Conservation (phyloP, 2,329 filamentous ascomycete species). For the Drechslerella coelobrocha region DNA sequence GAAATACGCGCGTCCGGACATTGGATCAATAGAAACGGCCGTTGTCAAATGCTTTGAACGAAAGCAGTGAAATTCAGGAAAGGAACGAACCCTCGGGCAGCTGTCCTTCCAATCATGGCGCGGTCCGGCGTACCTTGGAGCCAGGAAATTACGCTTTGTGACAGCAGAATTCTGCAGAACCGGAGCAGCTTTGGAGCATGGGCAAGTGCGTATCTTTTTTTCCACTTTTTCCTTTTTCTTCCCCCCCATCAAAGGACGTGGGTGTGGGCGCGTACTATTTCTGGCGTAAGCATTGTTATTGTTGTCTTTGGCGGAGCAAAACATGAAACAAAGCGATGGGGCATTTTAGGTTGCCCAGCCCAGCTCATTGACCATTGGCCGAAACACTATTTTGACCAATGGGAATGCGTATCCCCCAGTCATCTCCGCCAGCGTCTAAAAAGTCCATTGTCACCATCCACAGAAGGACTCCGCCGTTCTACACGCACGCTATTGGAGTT, state of each 20-base stretch:
- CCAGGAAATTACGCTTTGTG: slow-evolving; percentile 38
- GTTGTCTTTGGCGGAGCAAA: slow-evolving; percentile 25
- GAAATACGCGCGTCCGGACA: slow-evolving; percentile 33
- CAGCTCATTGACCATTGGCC: slow-evolving; percentile 39
- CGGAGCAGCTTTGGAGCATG: slow-evolving; percentile 1
- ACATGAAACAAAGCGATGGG: slow-evolving; percentile 33
- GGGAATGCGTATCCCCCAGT: slow-evolving; percentile 6
- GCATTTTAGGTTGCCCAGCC: slow-evolving; percentile 7
- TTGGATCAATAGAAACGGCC: slow-evolving; percentile 9
- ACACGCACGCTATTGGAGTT: neutral
- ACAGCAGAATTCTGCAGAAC: slow-evolving; percentile 2
- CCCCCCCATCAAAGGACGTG: slow-evolving; percentile 5
- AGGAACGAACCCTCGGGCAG: slow-evolving; percentile 2
- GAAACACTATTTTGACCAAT: slow-evolving; percentile 34
- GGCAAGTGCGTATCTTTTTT: slow-evolving; percentile 10
- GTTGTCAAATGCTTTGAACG: slow-evolving; percentile 1
- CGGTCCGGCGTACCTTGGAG: neutral
- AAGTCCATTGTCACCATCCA: slow-evolving; percentile 31
- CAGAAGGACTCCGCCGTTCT: neutral
- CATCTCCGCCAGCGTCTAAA: slow-evolving; percentile 46
- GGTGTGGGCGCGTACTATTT: slow-evolving; percentile 51
- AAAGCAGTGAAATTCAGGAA: neutral
- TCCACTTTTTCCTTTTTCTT: no score
- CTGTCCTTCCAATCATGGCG: slow-evolving; percentile 39
- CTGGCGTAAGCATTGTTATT: slow-evolving; percentile 30